A percentile compares a stretch with the other conserved stretches of the same genome.
phyloP scores from a whole-genome alignment of 805 yeast genomes.

The Myxozyma vanderwaltii region DNA sequence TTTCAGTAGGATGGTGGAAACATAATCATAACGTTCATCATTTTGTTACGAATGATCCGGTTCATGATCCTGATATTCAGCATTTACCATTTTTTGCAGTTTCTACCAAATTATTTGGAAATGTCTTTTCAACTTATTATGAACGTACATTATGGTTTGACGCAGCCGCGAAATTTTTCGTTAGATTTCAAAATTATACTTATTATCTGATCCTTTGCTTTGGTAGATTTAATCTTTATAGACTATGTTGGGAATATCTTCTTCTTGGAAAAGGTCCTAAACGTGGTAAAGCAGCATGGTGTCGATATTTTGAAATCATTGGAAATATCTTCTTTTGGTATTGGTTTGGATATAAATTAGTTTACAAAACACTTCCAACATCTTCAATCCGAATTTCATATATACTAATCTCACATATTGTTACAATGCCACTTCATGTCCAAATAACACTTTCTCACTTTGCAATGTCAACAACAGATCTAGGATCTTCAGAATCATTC shows the following conservation, averaged over 20 bases:
- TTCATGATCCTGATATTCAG: constrained; percentile 93
- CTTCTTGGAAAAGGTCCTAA: constrained; percentile 77
- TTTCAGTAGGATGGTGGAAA: constrained; percentile 94
- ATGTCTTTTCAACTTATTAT: constrained; percentile 78
- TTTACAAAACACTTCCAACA: constrained; percentile 55
- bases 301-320: constrained; percentile 71
- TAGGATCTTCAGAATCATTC: constrained; percentile 79
- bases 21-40: constrained; percentile 93
- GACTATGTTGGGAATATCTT: constrained; percentile 78
- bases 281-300: constrained; percentile 82
- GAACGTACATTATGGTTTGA: constrained; percentile 70
- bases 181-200: constrained; percentile 67
- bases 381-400: constrained; percentile 58
- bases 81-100: constrained; percentile 91
- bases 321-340: constrained; percentile 72
- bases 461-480: constrained; percentile 89
- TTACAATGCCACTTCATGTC: constrained; percentile 91
- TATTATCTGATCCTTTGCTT: constrained; percentile 80
- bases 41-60: constrained; percentile 86
- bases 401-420: constrained; percentile 71
- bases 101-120: constrained; percentile 65
- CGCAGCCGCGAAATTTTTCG: constrained; percentile 55
- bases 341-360: constrained; percentile 77
- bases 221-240: constrained; percentile 83
- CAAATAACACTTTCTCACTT: constrained; percentile 88